phyloP scores from a whole-genome alignment of 306 rosid genomes.

The Leucaena leucocephala region DNA sequence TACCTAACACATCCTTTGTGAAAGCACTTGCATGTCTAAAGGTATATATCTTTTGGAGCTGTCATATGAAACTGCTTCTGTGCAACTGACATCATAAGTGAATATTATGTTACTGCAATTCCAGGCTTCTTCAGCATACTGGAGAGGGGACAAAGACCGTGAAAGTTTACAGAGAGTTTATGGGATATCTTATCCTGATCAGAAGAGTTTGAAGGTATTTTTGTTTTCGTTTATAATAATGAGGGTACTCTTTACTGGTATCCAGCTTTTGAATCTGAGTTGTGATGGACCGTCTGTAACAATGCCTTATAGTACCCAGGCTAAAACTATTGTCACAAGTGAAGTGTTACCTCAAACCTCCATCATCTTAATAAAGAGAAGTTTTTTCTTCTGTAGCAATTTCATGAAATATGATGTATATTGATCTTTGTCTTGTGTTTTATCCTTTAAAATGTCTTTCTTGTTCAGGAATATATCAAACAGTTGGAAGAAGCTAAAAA shows the following conservation, averaged over 20 bases:
- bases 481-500: conserved; percentile 89
- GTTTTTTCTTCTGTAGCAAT: not conserved
- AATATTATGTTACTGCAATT: conserved; percentile 41
- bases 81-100: not conserved
- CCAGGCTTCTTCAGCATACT: conserved; percentile 97
- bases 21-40: conserved; percentile 88
- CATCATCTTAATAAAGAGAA: conserved; percentile 4
- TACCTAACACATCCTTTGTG: conserved; percentile 96
- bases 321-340: not conserved
- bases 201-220: conserved; percentile 82
- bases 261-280: conserved; percentile 11
- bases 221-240: not conserved
- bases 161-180: conserved; percentile 97
- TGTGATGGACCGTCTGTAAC: conserved; percentile 12
- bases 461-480: conserved; percentile 62
- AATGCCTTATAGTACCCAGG: not conserved
- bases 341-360: not conserved
- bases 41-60: conserved; percentile 47
- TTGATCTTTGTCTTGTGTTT: conserved; percentile 26
- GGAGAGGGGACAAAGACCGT: conserved; percentile 92
- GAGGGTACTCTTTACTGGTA: not conserved
- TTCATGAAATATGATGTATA: conserved; percentile 25
- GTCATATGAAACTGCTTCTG: conserved; percentile 9
- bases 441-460: conserved; percentile 21
- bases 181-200: conserved; percentile 97